Evolutionary conservation across 2,329 filamentous ascomycete species (phyloP).

Genomic region (Elsinoe fawcettii): DNA sequence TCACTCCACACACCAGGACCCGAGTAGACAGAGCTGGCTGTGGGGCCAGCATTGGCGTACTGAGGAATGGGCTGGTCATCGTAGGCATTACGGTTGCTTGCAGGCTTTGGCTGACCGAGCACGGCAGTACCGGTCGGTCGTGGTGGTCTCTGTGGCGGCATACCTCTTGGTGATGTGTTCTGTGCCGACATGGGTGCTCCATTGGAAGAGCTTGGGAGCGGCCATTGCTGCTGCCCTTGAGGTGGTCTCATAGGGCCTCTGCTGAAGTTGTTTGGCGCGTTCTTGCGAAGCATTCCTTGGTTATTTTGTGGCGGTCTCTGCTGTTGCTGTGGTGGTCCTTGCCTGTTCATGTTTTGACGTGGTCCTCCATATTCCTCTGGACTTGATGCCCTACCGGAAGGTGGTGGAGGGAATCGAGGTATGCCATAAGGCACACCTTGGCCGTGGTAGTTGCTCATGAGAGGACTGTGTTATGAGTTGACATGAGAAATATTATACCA

Average conservation of each 20-base stretch:
- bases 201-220: neutral
- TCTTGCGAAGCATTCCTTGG: conserved; percentile 3
- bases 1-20: conserved; percentile 15
- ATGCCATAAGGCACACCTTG: conserved; percentile 15
- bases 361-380: conserved; percentile 1
- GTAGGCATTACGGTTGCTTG: conserved; percentile 3
- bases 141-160: conserved; percentile 5
- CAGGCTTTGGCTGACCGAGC: conserved; percentile 6
- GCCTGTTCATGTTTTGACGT: neutral
- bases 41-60: neutral
- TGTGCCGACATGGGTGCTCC: neutral
- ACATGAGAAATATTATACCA: neutral
- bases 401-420: conserved; percentile 9
- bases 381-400: neutral
- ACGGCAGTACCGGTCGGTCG: conserved; percentile 10
- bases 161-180: neutral
- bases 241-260: conserved; percentile 9
- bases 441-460: conserved; percentile 14
- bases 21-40: conserved; percentile 11
- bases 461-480: neutral
- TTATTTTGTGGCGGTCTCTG: conserved; percentile 8
- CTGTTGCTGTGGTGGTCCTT: neutral
- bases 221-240: conserved; percentile 7
- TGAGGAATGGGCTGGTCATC: conserved; percentile 10
- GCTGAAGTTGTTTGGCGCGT: conserved; percentile 13